phyloP scores from a whole-genome alignment of 179 eudicot species.

The Nepenthes alata region DNA sequence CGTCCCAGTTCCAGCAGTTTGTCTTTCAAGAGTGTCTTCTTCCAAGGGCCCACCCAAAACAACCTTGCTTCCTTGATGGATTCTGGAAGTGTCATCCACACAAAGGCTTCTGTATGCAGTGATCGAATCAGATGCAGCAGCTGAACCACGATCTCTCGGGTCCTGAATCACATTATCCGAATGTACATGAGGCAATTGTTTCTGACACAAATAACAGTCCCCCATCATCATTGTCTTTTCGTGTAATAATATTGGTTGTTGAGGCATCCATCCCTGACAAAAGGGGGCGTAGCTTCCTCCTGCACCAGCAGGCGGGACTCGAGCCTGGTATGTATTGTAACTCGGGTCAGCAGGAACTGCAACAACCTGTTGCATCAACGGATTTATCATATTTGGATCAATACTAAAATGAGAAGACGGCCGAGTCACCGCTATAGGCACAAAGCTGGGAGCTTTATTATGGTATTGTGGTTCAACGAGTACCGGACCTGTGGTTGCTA shows the following conservation, averaged over 20 bases:
- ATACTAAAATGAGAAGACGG: conserved; percentile 40
- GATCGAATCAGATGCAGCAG: conserved; percentile 31
- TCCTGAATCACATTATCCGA: conserved; percentile 68
- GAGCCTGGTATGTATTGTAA: conserved; percentile 42
- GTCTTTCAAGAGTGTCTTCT: conserved; percentile 16
- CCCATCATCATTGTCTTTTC: conserved; percentile 23
- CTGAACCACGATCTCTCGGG: conserved; percentile 30
- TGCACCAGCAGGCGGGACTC: conserved; percentile 19
- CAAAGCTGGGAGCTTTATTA: conserved; percentile 27
- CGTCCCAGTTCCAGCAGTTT: conserved; percentile 4
- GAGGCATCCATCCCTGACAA: conserved; percentile 43
- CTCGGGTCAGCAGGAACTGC: conserved; percentile 48
- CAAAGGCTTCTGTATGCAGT: conserved; percentile 44
- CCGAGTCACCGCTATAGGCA: conserved; percentile 46
- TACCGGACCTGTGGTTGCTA: conserved; percentile 42
- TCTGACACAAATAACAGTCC: conserved; percentile 76
- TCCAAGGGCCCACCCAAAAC: conserved; percentile 14
- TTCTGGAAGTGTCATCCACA: conserved; percentile 34
- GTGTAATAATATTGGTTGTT: conserved; percentile 29
- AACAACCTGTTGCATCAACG: conserved; percentile 27
- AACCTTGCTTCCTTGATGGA: conserved; percentile 23
- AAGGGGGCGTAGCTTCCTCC: conserved; percentile 37
- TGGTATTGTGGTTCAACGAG: conserved; percentile 40
- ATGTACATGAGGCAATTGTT: conserved; percentile 84
- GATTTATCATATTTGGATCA: conserved; percentile 23